Conservation (phyloP, 441 rosid species). For the Metrosideros polymorpha region DNA sequence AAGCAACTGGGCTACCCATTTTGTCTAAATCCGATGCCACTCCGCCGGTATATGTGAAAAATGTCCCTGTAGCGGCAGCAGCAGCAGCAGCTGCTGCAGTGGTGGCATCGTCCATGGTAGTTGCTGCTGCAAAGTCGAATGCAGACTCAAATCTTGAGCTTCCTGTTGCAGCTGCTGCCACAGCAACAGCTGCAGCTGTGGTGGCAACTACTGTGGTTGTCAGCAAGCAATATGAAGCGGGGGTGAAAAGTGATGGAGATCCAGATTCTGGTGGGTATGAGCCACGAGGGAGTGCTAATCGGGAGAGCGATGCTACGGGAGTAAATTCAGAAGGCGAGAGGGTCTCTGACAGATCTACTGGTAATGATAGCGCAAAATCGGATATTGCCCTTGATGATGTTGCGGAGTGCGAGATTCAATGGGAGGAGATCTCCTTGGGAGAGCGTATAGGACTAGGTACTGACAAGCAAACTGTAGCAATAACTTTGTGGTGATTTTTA, state of each 20-base stretch:
- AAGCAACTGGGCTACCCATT: slow-evolving; percentile 25
- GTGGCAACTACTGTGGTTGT: slow-evolving; percentile 89
- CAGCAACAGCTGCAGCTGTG: slow-evolving; percentile 93
- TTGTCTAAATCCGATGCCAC: slow-evolving; percentile 37
- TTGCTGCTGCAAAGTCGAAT: slow-evolving; percentile 68
- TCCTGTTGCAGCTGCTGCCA: slow-evolving; percentile 96
- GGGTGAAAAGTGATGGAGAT: slow-evolving; percentile 45
- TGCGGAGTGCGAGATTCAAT: slow-evolving; percentile 83
- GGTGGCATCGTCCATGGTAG: slow-evolving; percentile 96
- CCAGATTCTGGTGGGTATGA: slow-evolving; percentile 37
- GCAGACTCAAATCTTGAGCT: slow-evolving; percentile 58
- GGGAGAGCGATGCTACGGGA: slow-evolving; percentile 25
- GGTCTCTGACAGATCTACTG: slow-evolving; percentile 52
- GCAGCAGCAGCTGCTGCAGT: slow-evolving; percentile 95
- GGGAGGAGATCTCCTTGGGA: slow-evolving; percentile 87
- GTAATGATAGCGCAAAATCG: slow-evolving; percentile 56
- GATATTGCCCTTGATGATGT: slow-evolving; percentile 68
- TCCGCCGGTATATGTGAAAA: slow-evolving; percentile 33
- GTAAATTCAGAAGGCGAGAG: slow-evolving; percentile 55
- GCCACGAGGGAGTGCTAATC: slow-evolving; percentile 36
- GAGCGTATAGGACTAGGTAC: slow-evolving; percentile 99
- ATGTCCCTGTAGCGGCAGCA: slow-evolving; percentile 84
- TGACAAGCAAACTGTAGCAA: background rate
- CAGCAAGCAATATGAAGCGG: slow-evolving; percentile 54
- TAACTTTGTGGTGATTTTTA: slow-evolving; percentile 1